phyloP scores from a whole-genome alignment of 441 rosid genomes.

The Pelargonium myrrhifolium region DNA sequence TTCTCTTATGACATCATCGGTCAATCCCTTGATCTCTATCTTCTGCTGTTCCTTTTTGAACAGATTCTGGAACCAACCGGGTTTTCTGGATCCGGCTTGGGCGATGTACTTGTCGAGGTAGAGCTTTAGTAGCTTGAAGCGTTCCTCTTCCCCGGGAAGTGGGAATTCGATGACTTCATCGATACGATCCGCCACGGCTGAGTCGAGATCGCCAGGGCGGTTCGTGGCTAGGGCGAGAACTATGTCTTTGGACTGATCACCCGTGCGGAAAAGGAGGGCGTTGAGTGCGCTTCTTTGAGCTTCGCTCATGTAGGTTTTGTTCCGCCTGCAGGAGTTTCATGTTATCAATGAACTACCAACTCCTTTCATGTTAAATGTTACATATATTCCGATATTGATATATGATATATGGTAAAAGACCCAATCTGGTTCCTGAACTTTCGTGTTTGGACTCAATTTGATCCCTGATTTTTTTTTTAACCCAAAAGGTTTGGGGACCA shows the following conservation, averaged over 20 bases:
- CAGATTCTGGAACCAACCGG: slow-evolving; percentile 47
- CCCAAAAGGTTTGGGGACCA: too few relatives aligned
- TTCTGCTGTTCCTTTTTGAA: slow-evolving; percentile 54
- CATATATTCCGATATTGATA: too few relatives aligned
- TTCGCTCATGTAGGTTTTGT: slow-evolving; percentile 95
- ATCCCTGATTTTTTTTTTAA: too few relatives aligned
- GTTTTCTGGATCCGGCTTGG: slow-evolving; percentile 58
- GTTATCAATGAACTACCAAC: too few relatives aligned
- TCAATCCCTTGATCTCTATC: slow-evolving; percentile 66
- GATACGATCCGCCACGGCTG: slow-evolving; percentile 82
- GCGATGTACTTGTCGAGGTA: slow-evolving; percentile 81
- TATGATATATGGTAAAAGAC: too few relatives aligned
- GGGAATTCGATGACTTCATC: slow-evolving; percentile 88
- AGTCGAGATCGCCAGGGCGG: slow-evolving; percentile 89
- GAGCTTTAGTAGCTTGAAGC: slow-evolving; percentile 71
- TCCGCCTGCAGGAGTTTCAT: slow-evolving; percentile 46
- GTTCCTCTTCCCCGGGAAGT: slow-evolving; percentile 72
- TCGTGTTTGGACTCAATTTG: too few relatives aligned
- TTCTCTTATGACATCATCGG: slow-evolving; percentile 62
- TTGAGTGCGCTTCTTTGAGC: slow-evolving; percentile 94
- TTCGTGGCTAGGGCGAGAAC: slow-evolving; percentile 92
- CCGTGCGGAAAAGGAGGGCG: slow-evolving; percentile 86
- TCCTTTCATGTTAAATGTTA: too few relatives aligned
- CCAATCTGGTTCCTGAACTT: too few relatives aligned
- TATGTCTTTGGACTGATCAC: slow-evolving; percentile 89